Base-by-base conservation (phyloP, 2,329 filamentous ascomycete genomes). In the Pseudonectria foliicola region DNA sequence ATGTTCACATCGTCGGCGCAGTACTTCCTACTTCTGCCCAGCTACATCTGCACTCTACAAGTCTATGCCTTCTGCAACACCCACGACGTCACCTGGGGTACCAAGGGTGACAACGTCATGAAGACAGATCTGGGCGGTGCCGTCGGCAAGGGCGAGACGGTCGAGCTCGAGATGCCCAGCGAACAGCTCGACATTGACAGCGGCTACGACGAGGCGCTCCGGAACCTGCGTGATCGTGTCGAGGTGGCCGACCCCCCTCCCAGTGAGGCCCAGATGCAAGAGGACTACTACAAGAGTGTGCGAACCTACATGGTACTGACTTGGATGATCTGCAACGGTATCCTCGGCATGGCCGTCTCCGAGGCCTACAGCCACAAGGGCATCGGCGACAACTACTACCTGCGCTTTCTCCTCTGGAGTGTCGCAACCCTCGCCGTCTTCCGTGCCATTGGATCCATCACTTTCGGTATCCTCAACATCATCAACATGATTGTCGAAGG, bases 111-210 rank as follows among this genome's bases (percentile, higher is more conserved):
- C 71, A 98, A 98, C 61, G 80, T 94, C 25, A 82, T 92, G 52
- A 82, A 86, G 61, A 95, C 85, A 7, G 93, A 98, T 57, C 78
- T 98, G 1, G 92, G 92, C 37, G 80, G 85, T 6, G 92, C 93
- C 10, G 77, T 85, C 6, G 80, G 80, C 32, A 80, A 84, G 45
- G 85, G 83, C 36, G 75, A 81, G 39, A 86, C 82, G 0, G 92
- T 98, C 51, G 87, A 95, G 60, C 73, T 98, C 6, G 92, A 98
- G 55, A 98, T 98, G 89, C 92, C 93, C 0, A 86, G 80, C 2
- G 93, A 98, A 60, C 92, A 98, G 65, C 80, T 98, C 24, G 92
- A 98, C 60, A 98, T 98, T 58, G 92, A 98, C 64, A 89, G 82
- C 18, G 92, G 90, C 15, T 98, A 98, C 62, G 92, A 98, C 56